phyloP scores from a whole-genome alignment of 345 rosid genomes.

The Populus pruinosa region DNA sequence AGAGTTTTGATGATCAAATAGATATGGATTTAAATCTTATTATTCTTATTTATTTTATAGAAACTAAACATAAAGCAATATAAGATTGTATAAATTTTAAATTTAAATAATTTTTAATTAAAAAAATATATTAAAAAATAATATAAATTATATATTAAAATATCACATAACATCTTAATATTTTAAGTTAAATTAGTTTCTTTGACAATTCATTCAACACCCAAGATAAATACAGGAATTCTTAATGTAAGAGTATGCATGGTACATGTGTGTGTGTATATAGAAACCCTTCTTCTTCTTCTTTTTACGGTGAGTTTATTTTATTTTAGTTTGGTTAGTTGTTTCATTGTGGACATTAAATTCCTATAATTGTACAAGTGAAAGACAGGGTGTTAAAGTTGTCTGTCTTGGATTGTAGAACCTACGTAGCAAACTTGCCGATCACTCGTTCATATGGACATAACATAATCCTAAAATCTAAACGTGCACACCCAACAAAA shows the following conservation, averaged over 20 bases:
- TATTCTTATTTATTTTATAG: too few species aligned
- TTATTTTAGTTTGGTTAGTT: background rate
- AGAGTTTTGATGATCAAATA: too few species aligned
- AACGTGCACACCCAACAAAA: background rate
- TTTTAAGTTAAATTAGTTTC: too few species aligned
- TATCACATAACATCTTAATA: fast-evolving
- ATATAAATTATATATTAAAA: too few species aligned
- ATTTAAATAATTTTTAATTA: fast-evolving
- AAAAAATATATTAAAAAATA: too few species aligned
- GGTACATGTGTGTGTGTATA: background rate
- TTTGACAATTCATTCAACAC: fast-evolving
- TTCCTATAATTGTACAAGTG: background rate
- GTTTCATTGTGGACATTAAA: background rate
- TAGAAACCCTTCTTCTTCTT: too few species aligned
- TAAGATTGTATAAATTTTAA: fast-evolving
- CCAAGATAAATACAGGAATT: background rate
- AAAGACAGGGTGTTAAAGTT: background rate
- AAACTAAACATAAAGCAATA: too few species aligned
- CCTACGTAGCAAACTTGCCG: background rate
- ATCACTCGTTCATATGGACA: background rate
- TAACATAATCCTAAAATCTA: background rate
- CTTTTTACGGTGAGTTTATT: too few species aligned
- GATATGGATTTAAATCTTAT: too few species aligned
- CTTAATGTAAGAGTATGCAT: background rate
- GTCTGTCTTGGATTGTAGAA: background rate